A percentile compares a stretch with the other conserved stretches of the same genome.
These are phyloP conservation scores for Penicillium hesseltinei DNA, from an alignment of 2,329 filamentous ascomycete genomes.

Conservation along the genomic window DNA sequence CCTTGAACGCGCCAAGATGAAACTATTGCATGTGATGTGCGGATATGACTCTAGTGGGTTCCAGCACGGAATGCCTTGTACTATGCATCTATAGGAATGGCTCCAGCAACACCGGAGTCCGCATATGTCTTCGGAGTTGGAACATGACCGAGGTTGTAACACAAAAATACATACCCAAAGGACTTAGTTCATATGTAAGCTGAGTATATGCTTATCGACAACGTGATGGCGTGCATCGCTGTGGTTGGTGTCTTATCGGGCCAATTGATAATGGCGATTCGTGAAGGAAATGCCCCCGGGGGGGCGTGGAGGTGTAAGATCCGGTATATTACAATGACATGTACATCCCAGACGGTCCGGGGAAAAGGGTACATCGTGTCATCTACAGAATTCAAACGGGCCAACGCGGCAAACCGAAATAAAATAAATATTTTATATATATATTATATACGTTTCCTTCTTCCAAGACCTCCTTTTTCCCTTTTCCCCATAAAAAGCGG, in stretches of 20 bases:
- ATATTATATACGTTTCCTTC: not conserved
- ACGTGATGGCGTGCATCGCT: conserved; percentile 27
- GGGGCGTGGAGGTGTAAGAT: not conserved
- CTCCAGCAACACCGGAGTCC: not conserved
- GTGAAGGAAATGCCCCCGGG: conserved; percentile 6
- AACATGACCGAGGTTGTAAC: not conserved
- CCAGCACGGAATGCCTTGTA: not conserved
- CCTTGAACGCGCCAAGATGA: conserved; percentile 11
- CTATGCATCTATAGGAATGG: not conserved
- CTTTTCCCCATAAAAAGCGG: conserved; percentile 7
- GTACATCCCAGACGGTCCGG: not conserved
- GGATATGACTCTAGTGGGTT: not conserved
- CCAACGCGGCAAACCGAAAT: conserved; percentile 6
- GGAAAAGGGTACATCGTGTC: not conserved
- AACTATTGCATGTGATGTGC: conserved; percentile 1
- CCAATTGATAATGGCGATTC: conserved; percentile 22
- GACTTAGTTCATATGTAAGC: not conserved
- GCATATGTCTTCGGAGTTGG: not conserved
- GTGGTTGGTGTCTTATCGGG: conserved; percentile 36
- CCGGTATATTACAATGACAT: not conserved
- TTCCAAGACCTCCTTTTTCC: conserved; percentile 5
- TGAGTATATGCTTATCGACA: conserved; percentile 12
- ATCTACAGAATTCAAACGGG: not conserved
- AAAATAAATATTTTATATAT: not conserved
- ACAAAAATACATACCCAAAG: not conserved